A percentile compares a stretch with the other conserved stretches of the same genome.
Conservation (phyloP, 208 protist species). For the Acanthamoeba healyi region DNA sequence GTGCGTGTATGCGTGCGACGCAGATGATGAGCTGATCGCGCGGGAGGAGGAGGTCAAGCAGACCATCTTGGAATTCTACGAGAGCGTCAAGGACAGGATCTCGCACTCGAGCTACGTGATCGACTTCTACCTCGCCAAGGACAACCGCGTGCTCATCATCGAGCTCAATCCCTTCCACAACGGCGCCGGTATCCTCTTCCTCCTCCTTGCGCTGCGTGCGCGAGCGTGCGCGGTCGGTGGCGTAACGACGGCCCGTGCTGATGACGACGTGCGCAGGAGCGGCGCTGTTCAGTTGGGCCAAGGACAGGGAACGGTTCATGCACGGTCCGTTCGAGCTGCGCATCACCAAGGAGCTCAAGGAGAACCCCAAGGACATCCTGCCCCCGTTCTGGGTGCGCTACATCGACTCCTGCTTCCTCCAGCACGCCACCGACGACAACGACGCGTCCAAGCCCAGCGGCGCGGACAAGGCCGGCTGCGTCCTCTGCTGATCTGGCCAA, state of each 20-base stretch:
- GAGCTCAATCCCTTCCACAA: constrained; percentile 60
- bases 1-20: not conserved
- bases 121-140: not conserved
- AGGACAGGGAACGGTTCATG: constrained; percentile 58
- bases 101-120: constrained; percentile 18
- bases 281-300: constrained; percentile 57
- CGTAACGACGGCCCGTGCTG: too few species aligned
- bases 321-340: constrained; percentile 59
- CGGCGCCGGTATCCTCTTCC: not conserved
- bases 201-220: not conserved
- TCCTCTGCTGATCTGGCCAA: not conserved
- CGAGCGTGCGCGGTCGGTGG: too few species aligned
- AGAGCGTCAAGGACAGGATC: constrained; percentile 48
- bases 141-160: not conserved
- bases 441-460: not conserved
- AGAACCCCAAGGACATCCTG: constrained; percentile 32
- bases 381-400: constrained; percentile 47
- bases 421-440: not conserved
- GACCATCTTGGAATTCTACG: constrained; percentile 6
- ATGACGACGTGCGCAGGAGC: not conserved
- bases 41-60: not conserved
- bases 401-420: constrained; percentile 46
- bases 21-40: constrained; percentile 28
- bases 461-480: not conserved
- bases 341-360: constrained; percentile 58